phyloP scores from a whole-genome alignment of 305 asterid genomes.

The Caryopteris hybrid region DNA sequence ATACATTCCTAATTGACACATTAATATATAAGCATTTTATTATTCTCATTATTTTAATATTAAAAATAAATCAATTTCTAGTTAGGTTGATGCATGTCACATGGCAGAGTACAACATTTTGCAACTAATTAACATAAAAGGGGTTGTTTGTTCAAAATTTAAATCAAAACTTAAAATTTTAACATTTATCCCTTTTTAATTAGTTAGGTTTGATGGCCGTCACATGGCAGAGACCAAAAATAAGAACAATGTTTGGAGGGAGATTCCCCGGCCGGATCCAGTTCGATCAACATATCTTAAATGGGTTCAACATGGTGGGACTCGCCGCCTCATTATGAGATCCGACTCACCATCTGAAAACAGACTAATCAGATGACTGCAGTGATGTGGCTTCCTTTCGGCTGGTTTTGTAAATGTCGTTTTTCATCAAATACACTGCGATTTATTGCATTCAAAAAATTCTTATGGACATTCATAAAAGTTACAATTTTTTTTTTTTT shows the following conservation, averaged over 20 bases:
- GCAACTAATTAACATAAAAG: too few species aligned
- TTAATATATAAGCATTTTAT: too few species aligned
- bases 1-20: too few species aligned
- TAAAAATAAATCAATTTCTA: too few species aligned
- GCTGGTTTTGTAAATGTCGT: background rate
- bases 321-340: constrained; percentile 19
- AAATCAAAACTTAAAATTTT: too few species aligned
- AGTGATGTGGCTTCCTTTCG: background rate
- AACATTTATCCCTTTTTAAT: too few species aligned
- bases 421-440: too few species aligned
- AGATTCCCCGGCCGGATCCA: constrained; percentile 28
- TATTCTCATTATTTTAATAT: too few species aligned
- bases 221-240: constrained; percentile 28
- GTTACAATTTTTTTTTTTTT: too few species aligned
- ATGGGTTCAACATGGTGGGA: constrained; percentile 60
- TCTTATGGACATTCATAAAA: too few species aligned
- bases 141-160: too few species aligned
- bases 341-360: constrained; percentile 30
- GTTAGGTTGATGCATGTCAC: background rate
- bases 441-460: too few species aligned
- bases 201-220: constrained; percentile 21
- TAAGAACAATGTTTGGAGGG: constrained; percentile 9
- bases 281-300: constrained; percentile 2
- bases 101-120: background rate
- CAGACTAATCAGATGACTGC: background rate